Percentiles rank a stretch among this genome's conserved stretches.
Evolutionary conservation across 805 yeast species (phyloP).

Genomic region (Clavispora phyllophila): DNA sequence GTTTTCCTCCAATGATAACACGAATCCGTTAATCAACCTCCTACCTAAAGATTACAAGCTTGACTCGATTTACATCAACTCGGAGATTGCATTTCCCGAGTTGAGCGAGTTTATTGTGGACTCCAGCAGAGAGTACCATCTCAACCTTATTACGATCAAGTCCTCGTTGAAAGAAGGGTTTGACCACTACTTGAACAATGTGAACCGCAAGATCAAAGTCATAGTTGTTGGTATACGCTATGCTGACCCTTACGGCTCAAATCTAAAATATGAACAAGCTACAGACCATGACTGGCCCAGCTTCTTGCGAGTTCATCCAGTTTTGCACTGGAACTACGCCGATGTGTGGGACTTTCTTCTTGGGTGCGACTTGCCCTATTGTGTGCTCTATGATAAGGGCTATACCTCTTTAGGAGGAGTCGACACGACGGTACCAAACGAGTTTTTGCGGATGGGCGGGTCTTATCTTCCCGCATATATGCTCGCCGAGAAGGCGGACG

Average conservation of each 20-base stretch:
- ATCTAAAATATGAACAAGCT: slow-evolving; percentile 53
- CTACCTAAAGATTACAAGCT: slow-evolving; percentile 33
- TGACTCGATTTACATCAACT: slow-evolving; percentile 68
- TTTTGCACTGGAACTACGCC: slow-evolving; percentile 78
- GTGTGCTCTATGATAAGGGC: slow-evolving; percentile 73
- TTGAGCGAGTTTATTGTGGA: slow-evolving; percentile 59
- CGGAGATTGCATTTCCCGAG: slow-evolving; percentile 67
- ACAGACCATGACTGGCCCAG: slow-evolving; percentile 93
- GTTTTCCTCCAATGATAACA: slow-evolving; percentile 11
- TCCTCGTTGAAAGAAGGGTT: slow-evolving; percentile 66
- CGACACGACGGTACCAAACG: slow-evolving; percentile 67
- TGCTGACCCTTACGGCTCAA: slow-evolving; percentile 77
- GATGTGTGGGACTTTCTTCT: slow-evolving; percentile 83
- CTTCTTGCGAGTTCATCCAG: slow-evolving; percentile 80
- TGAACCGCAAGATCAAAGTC: slow-evolving; percentile 54
- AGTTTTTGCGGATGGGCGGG: slow-evolving; percentile 33
- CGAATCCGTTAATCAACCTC: slow-evolving; percentile 4
- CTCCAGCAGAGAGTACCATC: slow-evolving; percentile 50
- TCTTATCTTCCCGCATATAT: slow-evolving; percentile 49
- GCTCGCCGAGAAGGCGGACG: slow-evolving; percentile 57
- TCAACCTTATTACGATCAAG: slow-evolving; percentile 43
- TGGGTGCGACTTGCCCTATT: slow-evolving; percentile 57
- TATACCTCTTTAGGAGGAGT: slow-evolving; percentile 88
- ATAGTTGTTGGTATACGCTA: slow-evolving; percentile 84
- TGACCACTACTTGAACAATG: slow-evolving; percentile 45